phyloP scores from a whole-genome alignment of 2,329 filamentous ascomycete species.

The Rosellinia necatrix region DNA sequence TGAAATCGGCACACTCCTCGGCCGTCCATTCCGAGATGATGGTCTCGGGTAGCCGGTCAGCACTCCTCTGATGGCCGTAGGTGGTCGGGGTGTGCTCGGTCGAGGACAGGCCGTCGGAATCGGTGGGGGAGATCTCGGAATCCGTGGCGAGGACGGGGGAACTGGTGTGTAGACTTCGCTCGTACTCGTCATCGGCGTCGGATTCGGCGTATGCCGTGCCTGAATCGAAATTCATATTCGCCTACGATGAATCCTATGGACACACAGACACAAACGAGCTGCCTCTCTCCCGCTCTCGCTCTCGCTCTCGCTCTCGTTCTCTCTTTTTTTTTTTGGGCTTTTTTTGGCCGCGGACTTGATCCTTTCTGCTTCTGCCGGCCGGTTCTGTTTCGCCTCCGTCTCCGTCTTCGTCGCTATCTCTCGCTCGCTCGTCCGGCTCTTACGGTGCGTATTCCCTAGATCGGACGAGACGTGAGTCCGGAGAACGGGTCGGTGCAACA shows the following conservation, averaged over 20 bases:
- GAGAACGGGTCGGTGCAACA: slow-evolving; percentile 7
- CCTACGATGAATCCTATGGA: background rate
- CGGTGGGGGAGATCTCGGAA: slow-evolving; percentile 71
- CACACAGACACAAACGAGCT: slow-evolving; percentile 3
- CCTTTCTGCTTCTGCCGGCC: no score
- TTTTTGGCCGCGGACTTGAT: no score
- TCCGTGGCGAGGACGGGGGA: slow-evolving; percentile 69
- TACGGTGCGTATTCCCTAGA: background rate
- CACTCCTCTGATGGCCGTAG: slow-evolving; percentile 68
- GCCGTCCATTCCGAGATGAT: slow-evolving; percentile 80
- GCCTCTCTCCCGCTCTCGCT: background rate
- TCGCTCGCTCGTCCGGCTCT: slow-evolving; percentile 3
- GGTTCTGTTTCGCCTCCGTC: background rate
- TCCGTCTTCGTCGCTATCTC: no score
- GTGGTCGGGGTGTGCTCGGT: slow-evolving; percentile 80
- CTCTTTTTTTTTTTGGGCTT: background rate
- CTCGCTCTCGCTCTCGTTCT: background rate
- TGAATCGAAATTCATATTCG: slow-evolving; percentile 63
- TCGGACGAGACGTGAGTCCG: background rate
- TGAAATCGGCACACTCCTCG: slow-evolving; percentile 89
- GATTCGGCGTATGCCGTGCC: slow-evolving; percentile 77
- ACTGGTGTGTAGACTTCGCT: slow-evolving; percentile 70
- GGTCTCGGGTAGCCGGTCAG: slow-evolving; percentile 71
- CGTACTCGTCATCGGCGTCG: slow-evolving; percentile 83
- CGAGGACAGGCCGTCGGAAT: slow-evolving; percentile 71